Conservation (phyloP, 2,329 filamentous ascomycete species). For the Stagonosporopsis vannaccii region DNA sequence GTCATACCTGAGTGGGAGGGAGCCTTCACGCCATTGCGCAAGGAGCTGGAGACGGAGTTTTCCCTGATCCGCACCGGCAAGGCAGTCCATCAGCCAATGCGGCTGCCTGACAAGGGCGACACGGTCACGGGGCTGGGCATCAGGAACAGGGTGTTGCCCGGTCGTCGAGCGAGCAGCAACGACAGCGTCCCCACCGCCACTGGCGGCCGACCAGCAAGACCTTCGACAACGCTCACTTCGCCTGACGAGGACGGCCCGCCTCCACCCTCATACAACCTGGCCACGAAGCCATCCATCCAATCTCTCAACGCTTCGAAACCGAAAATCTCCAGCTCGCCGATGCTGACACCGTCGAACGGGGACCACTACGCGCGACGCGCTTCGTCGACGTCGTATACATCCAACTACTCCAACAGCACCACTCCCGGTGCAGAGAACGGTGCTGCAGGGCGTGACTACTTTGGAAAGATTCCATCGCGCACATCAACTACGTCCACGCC, state of each 20-base stretch:
- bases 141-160: constrained; percentile 52
- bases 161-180: constrained; percentile 41
- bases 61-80: constrained; percentile 71
- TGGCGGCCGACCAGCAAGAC: constrained; percentile 39
- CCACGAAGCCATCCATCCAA: constrained; percentile 45
- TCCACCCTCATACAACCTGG: constrained; percentile 37
- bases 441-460: constrained; percentile 45
- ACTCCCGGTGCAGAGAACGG: constrained; percentile 9
- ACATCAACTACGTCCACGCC: constrained; percentile 41
- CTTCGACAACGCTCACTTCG: constrained; percentile 34
- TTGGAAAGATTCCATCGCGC: constrained; percentile 54
- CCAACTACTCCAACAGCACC: constrained; percentile 38
- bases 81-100: constrained; percentile 65
- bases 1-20: constrained; percentile 72
- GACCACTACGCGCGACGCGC: constrained; percentile 41
- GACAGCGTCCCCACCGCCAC: constrained; percentile 45
- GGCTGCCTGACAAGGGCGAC: constrained; percentile 54
- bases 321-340: constrained; percentile 44
- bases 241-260: constrained; percentile 36
- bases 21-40: constrained; percentile 68
- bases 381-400: constrained; percentile 43
- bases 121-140: constrained; percentile 58
- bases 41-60: constrained; percentile 70
- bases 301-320: constrained; percentile 46
- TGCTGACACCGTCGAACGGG: constrained; percentile 41